Conservation (phyloP, 106 monocot genomes). For the Posidonia australis region DNA sequence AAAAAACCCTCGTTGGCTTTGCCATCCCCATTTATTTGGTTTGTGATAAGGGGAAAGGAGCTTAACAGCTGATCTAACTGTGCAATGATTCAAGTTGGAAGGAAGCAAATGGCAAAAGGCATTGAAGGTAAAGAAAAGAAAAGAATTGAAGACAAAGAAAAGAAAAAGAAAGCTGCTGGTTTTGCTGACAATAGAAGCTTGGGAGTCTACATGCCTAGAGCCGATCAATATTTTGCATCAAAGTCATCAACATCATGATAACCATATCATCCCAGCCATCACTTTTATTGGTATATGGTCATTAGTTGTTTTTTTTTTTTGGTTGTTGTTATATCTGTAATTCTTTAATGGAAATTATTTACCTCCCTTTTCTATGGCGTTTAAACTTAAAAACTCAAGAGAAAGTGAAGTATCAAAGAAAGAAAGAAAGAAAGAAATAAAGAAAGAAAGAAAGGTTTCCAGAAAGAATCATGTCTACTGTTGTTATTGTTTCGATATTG, state of each 20-base stretch:
- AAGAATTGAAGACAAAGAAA: conserved; percentile 8
- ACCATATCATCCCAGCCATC: conserved; percentile 32
- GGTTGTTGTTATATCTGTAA: neutral
- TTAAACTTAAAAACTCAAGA: no score
- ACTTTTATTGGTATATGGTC: conserved; percentile 15
- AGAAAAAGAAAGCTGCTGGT: conserved; percentile 18
- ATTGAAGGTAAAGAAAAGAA: conserved; percentile 12
- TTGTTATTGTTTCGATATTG: no score
- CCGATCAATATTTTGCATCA: conserved; percentile 14
- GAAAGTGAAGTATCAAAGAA: neutral
- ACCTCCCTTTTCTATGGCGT: neutral
- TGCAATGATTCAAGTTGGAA: conserved; percentile 12
- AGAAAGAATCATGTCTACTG: neutral
- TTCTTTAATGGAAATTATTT: neutral
- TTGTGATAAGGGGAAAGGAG: neutral
- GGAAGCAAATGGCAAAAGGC: conserved; percentile 7
- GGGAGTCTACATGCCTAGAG: conserved; percentile 12
- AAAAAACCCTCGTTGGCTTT: neutral
- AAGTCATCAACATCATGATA: conserved; percentile 35
- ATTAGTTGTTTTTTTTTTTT: conserved; percentile 11
- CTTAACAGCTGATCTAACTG: conserved; percentile 6
- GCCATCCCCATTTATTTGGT: neutral
- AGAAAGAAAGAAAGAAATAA: neutral
- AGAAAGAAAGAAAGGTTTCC: neutral
- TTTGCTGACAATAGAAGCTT: conserved; percentile 13